A percentile compares a stretch with the other conserved stretches of the same genome.
Conservation (phyloP, 768 basidiomycete genomes). For the Leccinum fibrillosum region DNA sequence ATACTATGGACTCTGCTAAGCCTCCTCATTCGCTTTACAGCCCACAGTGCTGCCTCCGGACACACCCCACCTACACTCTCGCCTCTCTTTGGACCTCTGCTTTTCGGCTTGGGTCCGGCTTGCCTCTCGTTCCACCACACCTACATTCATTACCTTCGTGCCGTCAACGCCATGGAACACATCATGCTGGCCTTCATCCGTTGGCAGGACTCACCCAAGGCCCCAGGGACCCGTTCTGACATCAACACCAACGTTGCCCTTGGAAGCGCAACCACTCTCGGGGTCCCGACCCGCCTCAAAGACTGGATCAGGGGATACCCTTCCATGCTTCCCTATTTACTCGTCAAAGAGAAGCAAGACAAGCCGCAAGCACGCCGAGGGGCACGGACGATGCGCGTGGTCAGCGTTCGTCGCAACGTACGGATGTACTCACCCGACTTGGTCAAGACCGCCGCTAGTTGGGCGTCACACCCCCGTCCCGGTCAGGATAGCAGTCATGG, state of each 20-base stretch:
- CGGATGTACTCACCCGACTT: conserved; percentile 87
- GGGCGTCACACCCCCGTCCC: conserved; percentile 39
- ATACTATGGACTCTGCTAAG: conserved; percentile 70
- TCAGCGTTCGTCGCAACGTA: conserved; percentile 76
- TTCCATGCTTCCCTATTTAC: conserved; percentile 65
- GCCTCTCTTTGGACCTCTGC: conserved; percentile 81
- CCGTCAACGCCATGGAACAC: conserved; percentile 88
- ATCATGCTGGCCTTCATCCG: conserved; percentile 88
- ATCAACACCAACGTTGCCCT: conserved; percentile 35
- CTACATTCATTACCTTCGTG: conserved; percentile 72
- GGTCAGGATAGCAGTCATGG: conserved; percentile 26
- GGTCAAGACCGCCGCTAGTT: conserved; percentile 58
- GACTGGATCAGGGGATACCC: conserved; percentile 93
- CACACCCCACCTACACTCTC: conserved; percentile 90
- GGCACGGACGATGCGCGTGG: conserved; percentile 71
- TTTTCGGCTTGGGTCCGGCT: conserved; percentile 74
- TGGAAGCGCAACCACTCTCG: conserved; percentile 55
- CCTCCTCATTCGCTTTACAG: conserved; percentile 79
- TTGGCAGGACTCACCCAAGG: conserved; percentile 62
- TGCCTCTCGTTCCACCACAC: conserved; percentile 52
- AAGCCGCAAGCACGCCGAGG: conserved; percentile 70
- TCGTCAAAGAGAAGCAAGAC: conserved; percentile 42
- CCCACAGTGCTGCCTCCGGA: conserved; percentile 80
- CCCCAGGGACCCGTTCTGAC: conserved; percentile 25
- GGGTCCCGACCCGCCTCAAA: conserved; percentile 81